Evolutionary conservation across 2,329 filamentous ascomycete species (phyloP).

Genomic region (Sordariomycetes sp.): DNA sequence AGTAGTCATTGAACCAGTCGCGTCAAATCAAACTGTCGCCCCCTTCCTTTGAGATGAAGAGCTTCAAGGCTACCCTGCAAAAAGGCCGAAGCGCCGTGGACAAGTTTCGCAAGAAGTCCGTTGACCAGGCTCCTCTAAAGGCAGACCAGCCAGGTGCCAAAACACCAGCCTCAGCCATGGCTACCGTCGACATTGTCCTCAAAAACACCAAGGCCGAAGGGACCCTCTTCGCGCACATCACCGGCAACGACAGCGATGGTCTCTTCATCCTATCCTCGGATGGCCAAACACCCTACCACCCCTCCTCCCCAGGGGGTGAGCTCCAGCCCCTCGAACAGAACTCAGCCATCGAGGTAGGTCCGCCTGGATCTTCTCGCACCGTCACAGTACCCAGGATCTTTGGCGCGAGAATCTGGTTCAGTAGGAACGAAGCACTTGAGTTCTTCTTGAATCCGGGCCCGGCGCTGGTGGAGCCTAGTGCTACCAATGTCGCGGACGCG

Average conservation of each 20-base stretch:
- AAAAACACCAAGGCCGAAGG: slow-evolving; percentile 3
- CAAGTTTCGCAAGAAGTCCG: background rate
- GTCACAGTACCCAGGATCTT: slow-evolving; percentile 61
- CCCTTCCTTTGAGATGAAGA: too few species aligned
- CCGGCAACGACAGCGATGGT: slow-evolving; percentile 48
- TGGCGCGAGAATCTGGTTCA: slow-evolving; percentile 67
- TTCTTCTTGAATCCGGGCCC: slow-evolving; percentile 66
- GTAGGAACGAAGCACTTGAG: slow-evolving; percentile 46
- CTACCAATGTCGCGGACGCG: slow-evolving; percentile 54
- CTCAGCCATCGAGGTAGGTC: slow-evolving; percentile 55
- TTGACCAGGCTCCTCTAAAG: background rate
- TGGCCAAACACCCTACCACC: slow-evolving; percentile 56
- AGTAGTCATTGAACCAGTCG: too few species aligned
- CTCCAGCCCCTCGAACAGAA: slow-evolving; percentile 44
- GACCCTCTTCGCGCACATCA: slow-evolving; percentile 57
- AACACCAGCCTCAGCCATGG: background rate
- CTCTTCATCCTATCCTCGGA: slow-evolving; percentile 57
- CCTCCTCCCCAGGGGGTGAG: slow-evolving; percentile 43
- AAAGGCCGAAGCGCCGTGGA: background rate
- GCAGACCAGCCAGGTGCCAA: background rate
- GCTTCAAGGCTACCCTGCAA: background rate
- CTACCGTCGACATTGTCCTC: slow-evolving; percentile 3
- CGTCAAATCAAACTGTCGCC: too few species aligned
- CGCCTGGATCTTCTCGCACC: slow-evolving; percentile 46
- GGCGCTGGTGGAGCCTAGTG: slow-evolving; percentile 65